Evolutionary conservation across 768 basidiomycete species (phyloP).

Genomic region (Russula olivacea): DNA sequence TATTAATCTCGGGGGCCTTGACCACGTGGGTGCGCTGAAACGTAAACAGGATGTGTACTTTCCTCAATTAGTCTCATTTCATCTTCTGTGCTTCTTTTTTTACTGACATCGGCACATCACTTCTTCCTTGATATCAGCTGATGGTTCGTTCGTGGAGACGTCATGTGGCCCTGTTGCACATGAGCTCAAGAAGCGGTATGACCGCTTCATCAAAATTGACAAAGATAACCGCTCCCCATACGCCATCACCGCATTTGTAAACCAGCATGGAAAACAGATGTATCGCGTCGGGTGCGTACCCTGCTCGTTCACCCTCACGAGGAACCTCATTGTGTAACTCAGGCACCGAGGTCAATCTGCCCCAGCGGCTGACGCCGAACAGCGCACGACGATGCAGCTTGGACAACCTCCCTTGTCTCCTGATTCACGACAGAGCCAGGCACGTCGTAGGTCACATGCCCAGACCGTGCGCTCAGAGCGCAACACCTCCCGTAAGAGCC

Average conservation of each 20-base stretch:
- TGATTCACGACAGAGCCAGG: constrained; percentile 6
- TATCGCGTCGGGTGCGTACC: constrained; percentile 68
- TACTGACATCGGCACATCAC: constrained; percentile 8
- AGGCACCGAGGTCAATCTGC: constrained; percentile 60
- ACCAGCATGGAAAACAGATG: constrained; percentile 73
- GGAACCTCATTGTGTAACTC: background rate
- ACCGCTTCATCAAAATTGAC: constrained; percentile 61
- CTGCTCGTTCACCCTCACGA: background rate
- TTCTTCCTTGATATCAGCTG: constrained; percentile 39
- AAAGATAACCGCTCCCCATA: constrained; percentile 68
- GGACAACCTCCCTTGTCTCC: constrained; percentile 14
- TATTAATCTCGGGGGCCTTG: background rate
- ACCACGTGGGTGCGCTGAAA: constrained; percentile 16
- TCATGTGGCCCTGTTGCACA: constrained; percentile 69
- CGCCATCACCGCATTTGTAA: constrained; percentile 75
- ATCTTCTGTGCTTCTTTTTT: constrained; percentile 2
- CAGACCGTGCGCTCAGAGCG: constrained; percentile 20
- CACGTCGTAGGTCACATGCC: constrained; percentile 12
- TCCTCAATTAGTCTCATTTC: constrained; percentile 6
- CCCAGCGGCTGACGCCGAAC: constrained; percentile 51
- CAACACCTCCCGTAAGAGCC: constrained; percentile 41
- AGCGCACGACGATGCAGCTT: constrained; percentile 30
- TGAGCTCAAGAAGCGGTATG: constrained; percentile 71
- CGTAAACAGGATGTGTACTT: background rate
- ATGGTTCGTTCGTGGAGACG: constrained; percentile 76